Evolutionary conservation across 2,329 filamentous ascomycete genomes (phyloP).

Genomic region (Fusarium sp.): DNA sequence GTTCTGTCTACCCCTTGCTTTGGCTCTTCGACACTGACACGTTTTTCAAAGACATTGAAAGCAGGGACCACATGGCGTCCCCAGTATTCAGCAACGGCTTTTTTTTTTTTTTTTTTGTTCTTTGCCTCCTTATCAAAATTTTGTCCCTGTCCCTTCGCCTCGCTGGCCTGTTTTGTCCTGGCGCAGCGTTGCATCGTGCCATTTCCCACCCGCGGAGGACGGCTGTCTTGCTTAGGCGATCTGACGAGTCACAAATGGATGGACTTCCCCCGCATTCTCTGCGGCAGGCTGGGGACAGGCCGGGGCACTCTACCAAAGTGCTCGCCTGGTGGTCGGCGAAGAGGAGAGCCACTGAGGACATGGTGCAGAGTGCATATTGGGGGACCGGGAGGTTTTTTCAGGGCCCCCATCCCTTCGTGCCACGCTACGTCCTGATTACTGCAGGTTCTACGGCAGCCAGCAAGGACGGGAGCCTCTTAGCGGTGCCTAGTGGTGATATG

Average conservation of each 20-base stretch:
- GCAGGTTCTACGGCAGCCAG: constrained; percentile 33
- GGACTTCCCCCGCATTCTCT: constrained; percentile 40
- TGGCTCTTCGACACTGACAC: constrained; percentile 21
- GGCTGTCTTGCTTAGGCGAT: constrained; percentile 33
- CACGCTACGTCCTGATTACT: constrained; percentile 14
- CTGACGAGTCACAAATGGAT: constrained; percentile 35
- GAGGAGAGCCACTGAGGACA: constrained; percentile 18
- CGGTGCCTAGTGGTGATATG: constrained; percentile 18
- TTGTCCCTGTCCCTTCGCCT: constrained; percentile 8
- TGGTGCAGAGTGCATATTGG: constrained; percentile 17
- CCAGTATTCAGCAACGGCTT: constrained; percentile 22
- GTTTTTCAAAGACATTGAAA: constrained; percentile 34
- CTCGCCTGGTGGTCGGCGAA: constrained; percentile 16
- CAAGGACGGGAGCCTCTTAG: constrained; percentile 13
- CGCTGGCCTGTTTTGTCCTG: constrained; percentile 14
- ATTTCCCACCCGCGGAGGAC: constrained; percentile 21
- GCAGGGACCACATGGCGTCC: constrained; percentile 23
- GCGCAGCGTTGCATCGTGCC: constrained; percentile 36
- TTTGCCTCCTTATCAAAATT: neutral
- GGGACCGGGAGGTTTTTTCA: constrained; percentile 9
- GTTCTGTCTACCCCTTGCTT: constrained; percentile 15
- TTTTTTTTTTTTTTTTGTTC: neutral
- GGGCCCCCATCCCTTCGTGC: neutral
- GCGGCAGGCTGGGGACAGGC: neutral
- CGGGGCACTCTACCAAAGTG: constrained; percentile 17